Percentiles rank a stretch among this genome's conserved stretches.
phyloP scores from a whole-genome alignment of 1,139 yeast species.

The Yamadazyma trypodendri region DNA sequence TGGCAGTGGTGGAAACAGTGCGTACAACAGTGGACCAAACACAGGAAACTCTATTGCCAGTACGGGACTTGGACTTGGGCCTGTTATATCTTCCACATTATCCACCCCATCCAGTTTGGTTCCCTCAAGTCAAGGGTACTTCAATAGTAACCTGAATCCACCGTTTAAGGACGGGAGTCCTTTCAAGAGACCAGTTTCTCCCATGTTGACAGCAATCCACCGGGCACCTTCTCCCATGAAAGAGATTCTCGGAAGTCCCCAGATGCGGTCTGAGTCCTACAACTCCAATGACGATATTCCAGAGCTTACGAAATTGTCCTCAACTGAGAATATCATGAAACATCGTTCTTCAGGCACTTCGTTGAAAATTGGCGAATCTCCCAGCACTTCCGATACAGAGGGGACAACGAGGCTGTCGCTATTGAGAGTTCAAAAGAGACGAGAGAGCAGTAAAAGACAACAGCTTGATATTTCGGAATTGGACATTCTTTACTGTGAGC shows the following conservation, averaged over 20 bases:
- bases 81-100: constrained; percentile 2
- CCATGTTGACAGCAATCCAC: constrained; percentile 21
- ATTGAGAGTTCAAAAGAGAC: constrained; percentile 54
- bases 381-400: constrained; percentile 72
- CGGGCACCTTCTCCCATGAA: constrained; percentile 23
- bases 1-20: constrained; percentile 9
- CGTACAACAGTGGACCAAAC: constrained; percentile 2
- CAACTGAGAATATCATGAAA: constrained; percentile 9
- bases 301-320: constrained; percentile 16
- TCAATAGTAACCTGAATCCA: constrained; percentile 3
- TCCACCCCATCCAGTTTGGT: constrained; percentile 7
- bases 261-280: constrained; percentile 6
- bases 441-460: constrained; percentile 49
- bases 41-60: neutral
- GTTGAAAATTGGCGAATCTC: constrained; percentile 40
- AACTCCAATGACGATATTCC: constrained; percentile 38
- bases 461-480: constrained; percentile 30
- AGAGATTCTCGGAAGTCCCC: constrained; percentile 25
- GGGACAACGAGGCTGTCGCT: constrained; percentile 52
- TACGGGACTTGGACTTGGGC: constrained; percentile 1
- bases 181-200: constrained; percentile 40
- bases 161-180: constrained; percentile 25
- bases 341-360: constrained; percentile 32
- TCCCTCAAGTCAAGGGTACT: constrained; percentile 5
- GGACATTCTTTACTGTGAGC: constrained; percentile 82